These are phyloP conservation scores for Podaxis sp. DNA, from an alignment of 768 basidiomycete genomes.

Conservation along the genomic window DNA sequence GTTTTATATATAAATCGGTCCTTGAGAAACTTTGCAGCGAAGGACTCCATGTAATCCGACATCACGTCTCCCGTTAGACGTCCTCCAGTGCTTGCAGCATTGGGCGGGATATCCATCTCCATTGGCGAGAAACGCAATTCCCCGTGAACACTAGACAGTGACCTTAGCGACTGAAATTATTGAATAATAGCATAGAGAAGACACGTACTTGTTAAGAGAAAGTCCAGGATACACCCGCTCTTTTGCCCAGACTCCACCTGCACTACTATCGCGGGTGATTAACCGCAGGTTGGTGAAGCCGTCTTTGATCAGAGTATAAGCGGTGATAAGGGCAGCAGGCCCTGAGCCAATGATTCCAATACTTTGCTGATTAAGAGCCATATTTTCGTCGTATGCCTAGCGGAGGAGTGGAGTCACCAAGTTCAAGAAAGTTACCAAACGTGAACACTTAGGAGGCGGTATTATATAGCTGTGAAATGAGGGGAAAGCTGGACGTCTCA, in stretches of 20 bases:
- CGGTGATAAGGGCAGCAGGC: constrained; percentile 52
- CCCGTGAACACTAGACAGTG: constrained; percentile 45
- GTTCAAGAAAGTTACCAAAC: no score
- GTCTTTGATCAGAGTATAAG: constrained; percentile 48
- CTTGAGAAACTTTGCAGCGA: constrained; percentile 38
- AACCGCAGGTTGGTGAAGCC: constrained; percentile 50
- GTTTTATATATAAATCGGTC: constrained; percentile 28
- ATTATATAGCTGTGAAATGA: no score
- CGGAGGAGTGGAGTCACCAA: no score
- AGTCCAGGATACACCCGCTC: constrained; percentile 50
- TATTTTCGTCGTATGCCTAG: neutral
- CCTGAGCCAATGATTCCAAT: constrained; percentile 48
- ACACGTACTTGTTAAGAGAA: constrained; percentile 49
- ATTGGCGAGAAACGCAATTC: constrained; percentile 52
- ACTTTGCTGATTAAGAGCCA: neutral
- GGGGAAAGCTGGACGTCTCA: no score
- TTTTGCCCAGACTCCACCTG: constrained; percentile 52
- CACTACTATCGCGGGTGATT: constrained; percentile 43
- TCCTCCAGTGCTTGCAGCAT: constrained; percentile 29
- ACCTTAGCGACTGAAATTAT: neutral
- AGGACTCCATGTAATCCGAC: constrained; percentile 45
- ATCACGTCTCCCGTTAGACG: constrained; percentile 48
- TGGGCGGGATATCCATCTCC: constrained; percentile 40
- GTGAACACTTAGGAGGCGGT: no score
- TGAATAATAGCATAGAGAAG: neutral